Base-by-base conservation (phyloP, 2,329 filamentous ascomycete genomes). In the Xylaria sp. region DNA sequence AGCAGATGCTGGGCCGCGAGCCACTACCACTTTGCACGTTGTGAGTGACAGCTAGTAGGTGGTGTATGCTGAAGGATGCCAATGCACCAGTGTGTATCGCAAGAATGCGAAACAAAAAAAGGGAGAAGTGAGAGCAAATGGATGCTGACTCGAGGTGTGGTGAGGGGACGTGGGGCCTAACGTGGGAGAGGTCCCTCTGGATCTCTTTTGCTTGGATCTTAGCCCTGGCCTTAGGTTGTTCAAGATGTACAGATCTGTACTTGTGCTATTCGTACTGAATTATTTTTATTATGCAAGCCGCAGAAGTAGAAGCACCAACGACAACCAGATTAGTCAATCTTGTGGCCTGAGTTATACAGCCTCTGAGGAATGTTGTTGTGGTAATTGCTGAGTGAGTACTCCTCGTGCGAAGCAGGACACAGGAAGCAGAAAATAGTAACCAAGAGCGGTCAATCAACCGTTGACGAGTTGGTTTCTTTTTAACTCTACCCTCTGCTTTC, bases 141-240 rank as follows among this genome's bases (percentile, higher is more conserved):
- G 35, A 38, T 9, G 28, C 28, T 37, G 59, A 58, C 53, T 63
- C 60, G 47, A 53, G 38, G 28, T 31, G 31, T 19, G 46, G 37
- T 57, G 57, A 65, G 64, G 61, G 59, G 61, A 65, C 64, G 64
- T 60, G 64, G 64, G 64, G 62, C 61, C 52, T 33, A 57, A 52
- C 59, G 38, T 35, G 52, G 15, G 33, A 46, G 37, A 31, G 9
- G 28, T 31, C 9, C 50, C 42, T 46, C 53, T 59, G 58, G 57
- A 25, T 49, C 43, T 42, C 51, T 5, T 58, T 46, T 23, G 46
- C 45, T n/a, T 43, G 53, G 40, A 51, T 53, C 37, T 46, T 42
- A 49, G 33, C 46, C 53, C 38, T 46, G 43, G 25, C 19, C 33
- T 31, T 31, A 31, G 28, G 28, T 31, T 31, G 28, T 9, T 31